Evolutionary conservation across 2,329 filamentous ascomycete species (phyloP), one percentile per base, ranked within the genome.

Genomic region (Beauveria varroae): DNA sequence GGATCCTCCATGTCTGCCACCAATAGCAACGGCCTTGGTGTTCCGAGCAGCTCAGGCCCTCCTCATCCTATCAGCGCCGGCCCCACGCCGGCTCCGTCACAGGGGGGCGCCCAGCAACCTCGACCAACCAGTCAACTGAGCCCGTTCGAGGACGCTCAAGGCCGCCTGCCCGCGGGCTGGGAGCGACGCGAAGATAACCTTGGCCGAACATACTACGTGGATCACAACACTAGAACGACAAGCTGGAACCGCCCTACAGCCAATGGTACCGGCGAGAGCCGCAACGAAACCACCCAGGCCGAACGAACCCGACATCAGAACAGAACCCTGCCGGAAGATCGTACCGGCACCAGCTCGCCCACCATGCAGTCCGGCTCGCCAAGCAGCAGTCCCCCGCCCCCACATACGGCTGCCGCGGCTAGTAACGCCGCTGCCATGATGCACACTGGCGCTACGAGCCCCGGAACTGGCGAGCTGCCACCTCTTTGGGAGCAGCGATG

Each of bases 401-500:
- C 60, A 41, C 63, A 63, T 51, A 61, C 68, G 46, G 73, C 79
- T 44, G 67, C 72, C 57, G 71, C 73, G 57, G 69, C 69, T 24
- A 71, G 69, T 52, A 88, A 81, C 67, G 84, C 88, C 64, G 83
- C 89, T 47, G 90, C 90, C 50, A 91, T 98, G 88, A 91, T 96
- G 86, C 91, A 95, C 64, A 97, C 93, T 3, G 93, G 93, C 64
- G 92, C 75, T 5, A 99, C 95, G 20, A 97, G 91, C 66, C 91
- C 93, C 58, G 95, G 95, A 49, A 93, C 91, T 63, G 95, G 95
- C 64, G 95, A 99, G 76, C 86, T 99, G 63, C 95, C 95, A 44
- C 88, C 93, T 22, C 91, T 93, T 30, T 99, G 95, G 95, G 95
- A 99, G 75, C 92, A 97, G 74, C 84, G 95, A 68, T 93, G 91